These are phyloP conservation scores for Hondaea fermentalgiana DNA, from an alignment of 108 stramenopile species.

Conservation along the genomic window DNA sequence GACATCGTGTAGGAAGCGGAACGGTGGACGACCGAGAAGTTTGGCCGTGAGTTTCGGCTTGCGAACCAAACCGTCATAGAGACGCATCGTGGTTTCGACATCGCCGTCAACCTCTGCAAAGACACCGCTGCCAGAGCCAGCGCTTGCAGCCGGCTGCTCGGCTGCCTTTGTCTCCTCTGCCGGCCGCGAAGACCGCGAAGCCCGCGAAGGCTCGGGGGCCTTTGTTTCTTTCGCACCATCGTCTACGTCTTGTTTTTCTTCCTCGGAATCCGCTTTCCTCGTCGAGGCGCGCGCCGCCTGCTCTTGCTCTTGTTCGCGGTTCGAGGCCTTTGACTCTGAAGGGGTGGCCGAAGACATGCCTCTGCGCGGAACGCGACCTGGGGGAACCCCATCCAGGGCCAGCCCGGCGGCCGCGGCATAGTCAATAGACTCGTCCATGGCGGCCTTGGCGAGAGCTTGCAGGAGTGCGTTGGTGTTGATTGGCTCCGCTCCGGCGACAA, in stretches of 20 bases:
- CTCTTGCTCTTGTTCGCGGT: not conserved
- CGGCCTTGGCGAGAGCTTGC: not conserved
- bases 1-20: constrained; percentile 71
- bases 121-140: not conserved
- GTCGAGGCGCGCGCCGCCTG: not conserved
- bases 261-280: no score
- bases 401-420: not conserved
- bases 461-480: constrained; percentile 22
- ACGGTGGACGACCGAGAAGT: constrained; percentile 66
- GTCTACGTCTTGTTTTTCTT: no score
- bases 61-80: constrained; percentile 27
- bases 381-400: not conserved
- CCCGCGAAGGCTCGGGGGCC: not conserved
- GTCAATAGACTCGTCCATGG: not conserved
- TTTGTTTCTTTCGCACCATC: not conserved
- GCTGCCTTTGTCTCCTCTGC: not conserved
- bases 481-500: constrained; percentile 27
- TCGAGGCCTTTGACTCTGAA: not conserved
- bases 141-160: not conserved
- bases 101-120: constrained; percentile 23
- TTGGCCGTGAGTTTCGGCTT: constrained; percentile 69
- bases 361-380: not conserved
- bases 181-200: no score
- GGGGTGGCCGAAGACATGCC: not conserved
- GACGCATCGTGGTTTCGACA: constrained; percentile 26